These are phyloP conservation scores for Phytophthora podocarpi DNA, from an alignment of 352 stramenopile species.

Conservation along the genomic window DNA sequence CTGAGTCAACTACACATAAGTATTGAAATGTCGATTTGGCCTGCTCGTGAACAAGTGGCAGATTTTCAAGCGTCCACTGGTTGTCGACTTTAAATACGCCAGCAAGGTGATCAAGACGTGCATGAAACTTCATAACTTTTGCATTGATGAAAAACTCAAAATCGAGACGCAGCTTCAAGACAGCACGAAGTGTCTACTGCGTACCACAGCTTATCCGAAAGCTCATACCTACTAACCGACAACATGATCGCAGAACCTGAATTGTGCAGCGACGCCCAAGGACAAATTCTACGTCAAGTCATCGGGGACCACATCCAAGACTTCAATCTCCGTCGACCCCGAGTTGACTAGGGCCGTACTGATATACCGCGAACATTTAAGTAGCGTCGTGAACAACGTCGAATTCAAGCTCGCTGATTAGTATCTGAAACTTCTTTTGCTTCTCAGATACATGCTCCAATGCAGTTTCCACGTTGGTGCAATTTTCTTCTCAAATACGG, in stretches of 20 bases:
- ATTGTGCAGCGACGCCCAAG: not conserved
- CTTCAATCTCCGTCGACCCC: not conserved
- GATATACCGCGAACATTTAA: too few species aligned
- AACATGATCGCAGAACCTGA: not conserved
- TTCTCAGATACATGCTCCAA: not conserved
- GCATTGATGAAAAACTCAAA: not conserved
- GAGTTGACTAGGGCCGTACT: not conserved
- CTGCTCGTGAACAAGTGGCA: slow-evolving; percentile 33
- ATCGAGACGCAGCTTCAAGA: not conserved
- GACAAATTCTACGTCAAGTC: not conserved
- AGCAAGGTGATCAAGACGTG: slow-evolving; percentile 14
- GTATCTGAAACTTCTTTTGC: not conserved
- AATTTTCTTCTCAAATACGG: not conserved
- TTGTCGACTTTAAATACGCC: slow-evolving; percentile 5
- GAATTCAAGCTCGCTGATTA: not conserved
- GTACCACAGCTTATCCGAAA: not conserved
- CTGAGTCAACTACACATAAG: slow-evolving; percentile 44
- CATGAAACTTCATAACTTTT: slow-evolving; percentile 17
- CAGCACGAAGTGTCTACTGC: not conserved
- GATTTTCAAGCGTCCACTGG: slow-evolving; percentile 17
- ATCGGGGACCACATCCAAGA: not conserved
- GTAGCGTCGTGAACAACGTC: not conserved
- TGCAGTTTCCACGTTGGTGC: not conserved
- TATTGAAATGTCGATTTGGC: slow-evolving; percentile 52
- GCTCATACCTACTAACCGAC: not conserved